Conservation (phyloP, 2,329 filamentous ascomycete species). For the Claviceps purpurea region DNA sequence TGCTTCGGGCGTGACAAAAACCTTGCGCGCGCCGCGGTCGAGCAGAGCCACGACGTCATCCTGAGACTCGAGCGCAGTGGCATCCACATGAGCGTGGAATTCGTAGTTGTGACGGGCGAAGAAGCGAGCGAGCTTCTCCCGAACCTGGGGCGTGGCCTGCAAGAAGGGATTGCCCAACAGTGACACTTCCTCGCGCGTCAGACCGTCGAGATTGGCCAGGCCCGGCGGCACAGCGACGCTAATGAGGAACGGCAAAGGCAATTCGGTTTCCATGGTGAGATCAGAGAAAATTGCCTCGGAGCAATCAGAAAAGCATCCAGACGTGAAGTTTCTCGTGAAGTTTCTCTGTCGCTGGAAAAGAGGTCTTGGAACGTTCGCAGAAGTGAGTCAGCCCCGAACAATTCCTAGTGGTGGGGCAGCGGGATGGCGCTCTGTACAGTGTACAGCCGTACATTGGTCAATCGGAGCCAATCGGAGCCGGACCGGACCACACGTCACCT, state of each 20-base stretch:
- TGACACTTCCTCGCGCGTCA: constrained; percentile 43
- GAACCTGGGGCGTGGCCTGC: constrained; percentile 34
- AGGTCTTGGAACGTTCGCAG: too few relatives aligned
- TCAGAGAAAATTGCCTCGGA: not conserved
- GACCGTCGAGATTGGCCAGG: constrained; percentile 35
- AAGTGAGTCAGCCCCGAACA: too few relatives aligned
- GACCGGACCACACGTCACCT: too few relatives aligned
- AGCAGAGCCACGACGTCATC: constrained; percentile 71
- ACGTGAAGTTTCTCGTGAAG: too few relatives aligned
- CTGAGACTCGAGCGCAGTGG: constrained; percentile 49
- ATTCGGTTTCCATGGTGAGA: constrained; percentile 47
- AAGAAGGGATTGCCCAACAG: constrained; percentile 48
- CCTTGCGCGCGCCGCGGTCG: constrained; percentile 70
- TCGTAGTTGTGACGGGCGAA: constrained; percentile 36
- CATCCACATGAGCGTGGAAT: constrained; percentile 62
- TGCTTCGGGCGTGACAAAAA: constrained; percentile 65
- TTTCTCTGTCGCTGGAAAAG: too few relatives aligned
- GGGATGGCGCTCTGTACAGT: too few relatives aligned
- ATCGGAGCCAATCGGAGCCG: too few relatives aligned
- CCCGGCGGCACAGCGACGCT: constrained; percentile 39
- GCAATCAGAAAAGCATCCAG: not conserved
- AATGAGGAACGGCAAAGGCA: constrained; percentile 50
- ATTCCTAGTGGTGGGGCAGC: too few relatives aligned
- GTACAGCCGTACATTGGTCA: too few relatives aligned
- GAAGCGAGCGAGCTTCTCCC: constrained; percentile 32